Evolutionary conservation across 305 asterid species (phyloP), one percentile per base, ranked within the genome.

Genomic region (Fraxinus platypoda): DNA sequence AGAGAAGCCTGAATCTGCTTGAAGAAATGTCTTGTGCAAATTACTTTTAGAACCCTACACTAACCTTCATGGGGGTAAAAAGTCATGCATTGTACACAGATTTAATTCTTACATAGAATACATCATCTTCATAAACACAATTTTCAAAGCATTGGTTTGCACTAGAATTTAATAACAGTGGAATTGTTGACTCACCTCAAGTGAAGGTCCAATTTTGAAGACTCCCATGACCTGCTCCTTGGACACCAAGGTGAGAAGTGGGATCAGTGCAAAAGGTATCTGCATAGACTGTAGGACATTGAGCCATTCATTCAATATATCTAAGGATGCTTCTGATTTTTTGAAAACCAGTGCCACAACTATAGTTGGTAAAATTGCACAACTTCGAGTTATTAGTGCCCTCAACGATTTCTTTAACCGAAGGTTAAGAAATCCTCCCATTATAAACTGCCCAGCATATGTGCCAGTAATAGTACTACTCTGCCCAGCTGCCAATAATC

Each of bases 391-490:
- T 49, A 96, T 92, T 81, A 95, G 84, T 0, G 98, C 95, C 90
- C 99, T 86, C 34, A 94, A 81, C 79, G 95, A 94, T 89, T 93
- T 94, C 89, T 90, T 96, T 77, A 94, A 78, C 33, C 92, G 94
- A 54, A 96, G 94, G 80, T 96, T 90, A 21, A 96, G 94, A 89
- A 95, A 96, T 76, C 99, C 99, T 12, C 97, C 97, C 98, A 96
- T 96, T 68, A 96, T 93, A 87, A 96, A 95, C 85, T 95, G 99
- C 33, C 99, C 99, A 35, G 98, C 99, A 83, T 96, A 94, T 17
- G 99, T 96, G 25, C 99, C 99, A 0, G 98, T 94, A 31, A 96
- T 93, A 2, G 99, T 96, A 86, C 99, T 96, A 82, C 99, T 96
- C 83, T 94, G 97, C 64, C 99, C 98, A 4, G 99, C 99, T 34